phyloP scores from a whole-genome alignment of 768 basidiomycete genomes.

The Porphyrellus cyaneotinctus region DNA sequence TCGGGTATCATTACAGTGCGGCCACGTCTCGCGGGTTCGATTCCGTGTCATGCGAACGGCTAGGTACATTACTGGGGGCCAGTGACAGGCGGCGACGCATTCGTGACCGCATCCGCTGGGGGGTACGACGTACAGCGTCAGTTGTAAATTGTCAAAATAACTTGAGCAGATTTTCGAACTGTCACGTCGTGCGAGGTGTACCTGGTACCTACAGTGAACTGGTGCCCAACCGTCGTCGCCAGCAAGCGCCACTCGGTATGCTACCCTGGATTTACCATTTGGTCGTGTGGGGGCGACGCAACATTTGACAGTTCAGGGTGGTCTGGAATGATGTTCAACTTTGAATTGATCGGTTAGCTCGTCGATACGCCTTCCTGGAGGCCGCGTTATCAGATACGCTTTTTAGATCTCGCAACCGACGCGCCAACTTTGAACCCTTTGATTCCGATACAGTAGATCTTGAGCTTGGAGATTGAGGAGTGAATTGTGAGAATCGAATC shows the following conservation, averaged over 20 bases:
- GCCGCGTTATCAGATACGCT: background rate
- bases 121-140: background rate
- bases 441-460: background rate
- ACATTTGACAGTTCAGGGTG: too few relatives aligned
- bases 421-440: background rate
- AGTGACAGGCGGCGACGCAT: background rate
- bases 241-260: background rate
- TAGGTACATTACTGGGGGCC: too few relatives aligned
- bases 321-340: background rate
- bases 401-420: background rate
- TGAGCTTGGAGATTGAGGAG: background rate
- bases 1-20: background rate
- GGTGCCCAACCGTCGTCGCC: background rate
- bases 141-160: background rate
- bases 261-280: background rate
- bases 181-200: background rate
- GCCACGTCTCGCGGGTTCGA: background rate
- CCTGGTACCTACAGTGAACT: background rate
- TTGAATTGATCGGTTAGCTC: constrained; percentile 1
- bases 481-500: too few relatives aligned
- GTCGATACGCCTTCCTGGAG: background rate
- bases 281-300: background rate
- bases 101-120: too few relatives aligned
- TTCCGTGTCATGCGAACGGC: background rate
- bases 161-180: background rate